Base-by-base conservation (phyloP, 352 stramenopile genomes). In the Peronospora farinosa region DNA sequence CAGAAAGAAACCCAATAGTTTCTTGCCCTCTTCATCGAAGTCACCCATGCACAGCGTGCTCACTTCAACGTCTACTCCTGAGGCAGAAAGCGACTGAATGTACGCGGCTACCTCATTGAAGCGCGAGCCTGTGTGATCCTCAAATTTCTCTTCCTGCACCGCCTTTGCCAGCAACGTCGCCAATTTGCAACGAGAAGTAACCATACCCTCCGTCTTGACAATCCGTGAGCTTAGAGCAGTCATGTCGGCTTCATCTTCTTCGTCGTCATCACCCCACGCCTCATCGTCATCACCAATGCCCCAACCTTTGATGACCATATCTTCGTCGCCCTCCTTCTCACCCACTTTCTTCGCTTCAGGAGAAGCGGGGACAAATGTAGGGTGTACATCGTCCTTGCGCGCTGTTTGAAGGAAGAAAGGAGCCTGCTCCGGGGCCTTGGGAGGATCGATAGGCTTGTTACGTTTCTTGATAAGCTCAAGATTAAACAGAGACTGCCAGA, bases 351-450 rank as follows among this genome's bases (percentile, higher is more conserved):
- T 51, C 3, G 47, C 19, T 40, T 76, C 65, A 35, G 69, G 54
- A 3, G 40, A 61, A 5, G 85, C 41, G 6, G 75, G 60, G 12
- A 88, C 78, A 54, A 92, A 92, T 27, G 78, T 88, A 15, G 81
- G 78, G 43, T 88, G 64, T 3, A 89, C 78, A 15, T 82, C 73
- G 52, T 92, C 78, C 54, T 86, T 92, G 17, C 81, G 74, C 15
- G 79, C 68, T 42, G 88, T 97, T 60, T 96, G 91, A 30, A 98
- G 73, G 64, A 98, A 98, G 74, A 98, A 98, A 33, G 95, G 95
- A 32, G 95, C 95, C 47, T 90, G 79, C 40, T 95, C 89, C 3
- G 92, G 92, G 11, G 95, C 96, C 65, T 98, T 96, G 0, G 92
- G 92, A 12, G 95, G 79, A 51, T 97, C 89, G 19, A 90, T 95